A percentile compares a stretch with the other conserved stretches of the same genome.
phyloP scores from a whole-genome alignment of 129 eudicot genomes.

The Flaveria brownii region DNA sequence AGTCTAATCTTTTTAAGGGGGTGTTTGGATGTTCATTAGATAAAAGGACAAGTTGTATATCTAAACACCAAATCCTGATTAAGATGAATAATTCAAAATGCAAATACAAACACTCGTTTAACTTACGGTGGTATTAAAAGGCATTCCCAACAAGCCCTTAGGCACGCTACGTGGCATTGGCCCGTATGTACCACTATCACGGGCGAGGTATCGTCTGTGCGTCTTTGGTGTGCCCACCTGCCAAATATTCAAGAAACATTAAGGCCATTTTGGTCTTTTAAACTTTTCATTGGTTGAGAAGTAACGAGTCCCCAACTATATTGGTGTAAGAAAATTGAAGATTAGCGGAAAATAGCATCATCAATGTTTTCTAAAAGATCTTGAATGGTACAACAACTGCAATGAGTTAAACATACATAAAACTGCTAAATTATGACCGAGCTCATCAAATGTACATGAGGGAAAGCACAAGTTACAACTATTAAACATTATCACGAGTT shows the following conservation, averaged over 20 bases:
- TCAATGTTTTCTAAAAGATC: no score
- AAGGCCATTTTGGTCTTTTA: slow-evolving; percentile 21
- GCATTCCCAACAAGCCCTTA: slow-evolving; percentile 96
- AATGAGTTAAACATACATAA: no score
- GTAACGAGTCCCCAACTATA: neutral
- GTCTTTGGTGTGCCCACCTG: slow-evolving; percentile 99
- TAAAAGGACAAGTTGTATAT: neutral
- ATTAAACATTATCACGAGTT: neutral
- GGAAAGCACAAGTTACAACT: slow-evolving; percentile 26
- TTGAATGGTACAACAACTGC: no score
- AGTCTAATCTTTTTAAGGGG: neutral
- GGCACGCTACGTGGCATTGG: slow-evolving; percentile 90
- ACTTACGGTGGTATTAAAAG: slow-evolving; percentile 96
- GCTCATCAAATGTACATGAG: neutral
- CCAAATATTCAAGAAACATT: slow-evolving; percentile 11
- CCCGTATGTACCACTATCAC: slow-evolving; percentile 98
- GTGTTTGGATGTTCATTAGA: neutral
- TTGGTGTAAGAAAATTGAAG: no score
- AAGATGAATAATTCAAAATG: neutral
- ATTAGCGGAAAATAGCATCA: no score
- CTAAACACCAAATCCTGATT: neutral
- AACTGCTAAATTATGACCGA: no score
- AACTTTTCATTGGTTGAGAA: slow-evolving; percentile 9
- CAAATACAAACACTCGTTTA: neutral
- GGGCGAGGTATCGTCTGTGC: slow-evolving; percentile 91